These are phyloP conservation scores for Arthrobotrys pseudoclavata DNA, from an alignment of 2,329 filamentous ascomycete species.

Conservation along the genomic window DNA sequence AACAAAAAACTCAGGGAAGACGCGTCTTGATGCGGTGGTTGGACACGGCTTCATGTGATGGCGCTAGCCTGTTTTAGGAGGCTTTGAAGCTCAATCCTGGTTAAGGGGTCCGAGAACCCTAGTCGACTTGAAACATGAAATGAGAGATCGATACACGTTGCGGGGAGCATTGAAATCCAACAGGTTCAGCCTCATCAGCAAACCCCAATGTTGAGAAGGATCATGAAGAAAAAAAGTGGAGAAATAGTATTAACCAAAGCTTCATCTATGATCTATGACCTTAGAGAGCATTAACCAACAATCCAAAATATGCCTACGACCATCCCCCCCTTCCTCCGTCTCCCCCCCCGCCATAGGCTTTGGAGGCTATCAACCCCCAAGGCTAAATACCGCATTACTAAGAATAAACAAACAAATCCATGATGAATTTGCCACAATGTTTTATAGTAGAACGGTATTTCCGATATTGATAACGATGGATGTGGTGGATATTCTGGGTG, in stretches of 20 bases:
- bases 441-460: conserved; percentile 22
- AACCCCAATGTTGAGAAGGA: neutral
- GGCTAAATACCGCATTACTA: conserved; percentile 5
- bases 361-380: neutral
- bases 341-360: too few species aligned
- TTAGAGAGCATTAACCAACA: too few species aligned
- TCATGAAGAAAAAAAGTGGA: too few species aligned
- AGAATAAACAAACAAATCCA: conserved; percentile 32
- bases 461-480: neutral
- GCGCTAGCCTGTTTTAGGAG: neutral
- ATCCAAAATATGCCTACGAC: too few species aligned
- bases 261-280: too few species aligned
- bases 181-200: neutral
- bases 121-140: conserved; percentile 1
- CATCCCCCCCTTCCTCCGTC: too few species aligned
- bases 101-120: neutral
- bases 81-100: conserved; percentile 5
- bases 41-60: conserved; percentile 31
- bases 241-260: too few species aligned
- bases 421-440: conserved; percentile 5
- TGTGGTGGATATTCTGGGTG: too few species aligned
- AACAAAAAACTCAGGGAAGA: conserved; percentile 2
- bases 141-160: neutral
- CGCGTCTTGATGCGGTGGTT: neutral
- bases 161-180: conserved; percentile 1